phyloP scores from a whole-genome alignment of 257 asterid species.

The Solanum bukasovii region DNA sequence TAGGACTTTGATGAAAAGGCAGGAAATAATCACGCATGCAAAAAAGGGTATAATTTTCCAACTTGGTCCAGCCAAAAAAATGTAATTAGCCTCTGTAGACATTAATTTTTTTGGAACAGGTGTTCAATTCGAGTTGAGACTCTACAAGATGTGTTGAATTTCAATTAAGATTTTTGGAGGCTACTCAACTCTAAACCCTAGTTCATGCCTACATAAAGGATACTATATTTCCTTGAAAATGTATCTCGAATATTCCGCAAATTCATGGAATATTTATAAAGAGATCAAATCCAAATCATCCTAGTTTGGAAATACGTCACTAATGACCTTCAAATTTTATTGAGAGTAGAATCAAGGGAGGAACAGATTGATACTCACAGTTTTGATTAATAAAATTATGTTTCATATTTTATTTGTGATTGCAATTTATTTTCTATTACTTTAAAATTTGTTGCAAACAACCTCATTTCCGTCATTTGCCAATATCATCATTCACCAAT shows the following conservation, averaged over 20 bases:
- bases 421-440: not conserved
- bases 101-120: too few species aligned
- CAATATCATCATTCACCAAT: not conserved
- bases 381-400: too few species aligned
- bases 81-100: not conserved
- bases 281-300: not conserved
- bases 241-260: too few species aligned
- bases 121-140: too few species aligned
- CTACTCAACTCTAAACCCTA: too few species aligned
- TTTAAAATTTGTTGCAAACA: too few species aligned
- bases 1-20: not conserved
- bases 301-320: too few species aligned
- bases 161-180: fast-evolving
- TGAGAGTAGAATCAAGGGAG: not conserved
- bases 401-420: too few species aligned
- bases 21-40: not conserved
- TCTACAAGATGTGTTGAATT: not conserved
- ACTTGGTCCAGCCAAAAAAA: not conserved
- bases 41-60: not conserved
- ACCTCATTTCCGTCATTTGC: not conserved
- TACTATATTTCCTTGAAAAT: too few species aligned
- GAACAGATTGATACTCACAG: too few species aligned
- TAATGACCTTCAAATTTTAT: not conserved
- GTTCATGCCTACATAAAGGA: too few species aligned
- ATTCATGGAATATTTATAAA: too few species aligned